Evolutionary conservation across 2,329 filamentous ascomycete species (phyloP), one percentile per base, ranked within the genome.

Genomic region (Epichloe baconii): DNA sequence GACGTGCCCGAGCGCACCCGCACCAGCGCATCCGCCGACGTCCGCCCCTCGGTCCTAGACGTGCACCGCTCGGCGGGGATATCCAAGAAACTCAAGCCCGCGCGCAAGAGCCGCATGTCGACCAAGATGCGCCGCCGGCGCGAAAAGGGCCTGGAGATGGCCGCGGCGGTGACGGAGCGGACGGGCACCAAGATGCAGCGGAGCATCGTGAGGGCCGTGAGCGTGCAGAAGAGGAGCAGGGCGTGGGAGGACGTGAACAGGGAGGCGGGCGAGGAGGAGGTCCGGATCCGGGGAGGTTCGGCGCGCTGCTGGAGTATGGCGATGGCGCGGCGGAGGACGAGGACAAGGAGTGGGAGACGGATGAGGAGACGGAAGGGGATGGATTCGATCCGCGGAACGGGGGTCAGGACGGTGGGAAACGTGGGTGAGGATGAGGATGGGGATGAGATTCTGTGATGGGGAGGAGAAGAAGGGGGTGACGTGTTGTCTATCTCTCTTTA

Each of bases 41-140:
- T 71, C 53, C 77, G 81, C 4, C 79, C 82, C 31, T 82, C 85
- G n/a, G 75, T 87, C 17, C 78, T 88, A 41, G 79, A 80, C 40
- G 79, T 83, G 15, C 83, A 86, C 57, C 78, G 82, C 62, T 70
- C 72, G 2, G 76, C 81, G 17, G 86, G 87, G 34, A 75, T 91
- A 10, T 69, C 70, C 50, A 88, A 86, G 66, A 87, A 84, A 68
- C 61, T 71, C 54, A 85, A 80, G 64, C 68, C 70, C 54, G 70
- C 71, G 50, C 72, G 77, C 59, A 79, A 79, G 61, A 58, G 68
- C n/a, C 68, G 72, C 7, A 58, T 79, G 62, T 81, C 78, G 58
- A 66, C 71, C 56, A 77, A 73, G 63, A 78, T 78, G 3, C 71
- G 74, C 21, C 70, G 69, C 57, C 72, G 80, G 44, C 74, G 79